Evolutionary conservation across 169 alveolate genomes (phyloP).

Genomic region (Cryptosporidium ubiquitum): DNA sequence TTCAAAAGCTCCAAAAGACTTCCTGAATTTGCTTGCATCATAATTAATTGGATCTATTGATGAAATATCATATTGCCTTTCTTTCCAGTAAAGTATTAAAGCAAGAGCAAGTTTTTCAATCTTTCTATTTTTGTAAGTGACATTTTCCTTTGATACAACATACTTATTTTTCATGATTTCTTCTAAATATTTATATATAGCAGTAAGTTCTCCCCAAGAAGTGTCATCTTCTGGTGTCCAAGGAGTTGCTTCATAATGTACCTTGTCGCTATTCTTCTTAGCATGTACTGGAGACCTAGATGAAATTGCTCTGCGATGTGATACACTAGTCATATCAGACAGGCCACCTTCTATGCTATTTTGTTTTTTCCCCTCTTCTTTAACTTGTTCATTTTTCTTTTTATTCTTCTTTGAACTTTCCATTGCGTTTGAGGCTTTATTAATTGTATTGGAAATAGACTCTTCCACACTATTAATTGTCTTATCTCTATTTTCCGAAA

Average conservation of each 20-base stretch:
- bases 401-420: background rate
- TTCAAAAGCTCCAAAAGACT: constrained; percentile 27
- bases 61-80: constrained; percentile 63
- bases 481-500: constrained; percentile 55
- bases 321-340: constrained; percentile 21
- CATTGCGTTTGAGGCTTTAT: constrained; percentile 1
- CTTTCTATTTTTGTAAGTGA: background rate
- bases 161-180: constrained; percentile 1
- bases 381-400: background rate
- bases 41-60: constrained; percentile 45
- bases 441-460: constrained; percentile 14
- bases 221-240: constrained; percentile 20
- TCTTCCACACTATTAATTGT: constrained; percentile 40
- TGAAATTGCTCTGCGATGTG: constrained; percentile 55
- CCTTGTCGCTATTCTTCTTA: background rate
- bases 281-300: constrained; percentile 54
- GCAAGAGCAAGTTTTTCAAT: constrained; percentile 42
- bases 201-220: constrained; percentile 46
- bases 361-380: background rate
- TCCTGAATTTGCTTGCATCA: constrained; percentile 43
- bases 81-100: constrained; percentile 39
- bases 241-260: constrained; percentile 22
- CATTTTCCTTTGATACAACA: constrained; percentile 11
- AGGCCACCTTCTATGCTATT: background rate
- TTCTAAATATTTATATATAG: constrained; percentile 32